Base-by-base conservation (phyloP, 2,329 filamentous ascomycete genomes). In the Cercospora berteroae region DNA sequence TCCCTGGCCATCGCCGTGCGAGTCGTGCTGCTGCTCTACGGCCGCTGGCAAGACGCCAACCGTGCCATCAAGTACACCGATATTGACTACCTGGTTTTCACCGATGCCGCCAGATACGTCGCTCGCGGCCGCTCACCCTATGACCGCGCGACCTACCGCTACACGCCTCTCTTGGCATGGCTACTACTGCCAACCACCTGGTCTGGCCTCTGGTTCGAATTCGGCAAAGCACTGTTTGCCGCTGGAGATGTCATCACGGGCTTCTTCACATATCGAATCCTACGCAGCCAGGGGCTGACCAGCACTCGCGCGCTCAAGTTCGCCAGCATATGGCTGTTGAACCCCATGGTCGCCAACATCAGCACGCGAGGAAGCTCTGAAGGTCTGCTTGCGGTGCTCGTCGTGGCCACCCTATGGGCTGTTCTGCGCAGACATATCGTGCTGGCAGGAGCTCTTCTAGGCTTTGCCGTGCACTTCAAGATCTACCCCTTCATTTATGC, bases 401-500 rank as follows among this genome's bases (percentile, higher is more conserved):
- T 96, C 5, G 88, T 93, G 69, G 90, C 88, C 0, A 79, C 98
- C 39, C 80, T 99, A 10, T 98, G 92, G 91, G 91, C 94, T 0
- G 90, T 91, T 1, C 81, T 93, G 70, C 83, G 86, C 61, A 84
- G 84, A 60, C 83, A 83, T n/a, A 81, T 90, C 18, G 75, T 80
- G 1, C 77, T 96, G 8, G 90, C 93, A 0, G 94, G 92, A 0
- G 71, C 89, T 2, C 79, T 98, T 31, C 83, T 99, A 2, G 95
- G 95, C 0, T 80, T 97, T 29, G 88, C 88, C 1, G 94, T 98
- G 27, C 95, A 99, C 80, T 96, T 99, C 81, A 99, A 99, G 84
- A 98, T 99, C 69, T 99, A 99, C 75, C 95, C 95, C 0, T 97
- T 98, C 79, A 92, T 99, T 68, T 99, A 99, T 79, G 94, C 92